Base-by-base conservation (phyloP, 495 filamentous ascomycete species). In the Hypoxylon rickii region DNA sequence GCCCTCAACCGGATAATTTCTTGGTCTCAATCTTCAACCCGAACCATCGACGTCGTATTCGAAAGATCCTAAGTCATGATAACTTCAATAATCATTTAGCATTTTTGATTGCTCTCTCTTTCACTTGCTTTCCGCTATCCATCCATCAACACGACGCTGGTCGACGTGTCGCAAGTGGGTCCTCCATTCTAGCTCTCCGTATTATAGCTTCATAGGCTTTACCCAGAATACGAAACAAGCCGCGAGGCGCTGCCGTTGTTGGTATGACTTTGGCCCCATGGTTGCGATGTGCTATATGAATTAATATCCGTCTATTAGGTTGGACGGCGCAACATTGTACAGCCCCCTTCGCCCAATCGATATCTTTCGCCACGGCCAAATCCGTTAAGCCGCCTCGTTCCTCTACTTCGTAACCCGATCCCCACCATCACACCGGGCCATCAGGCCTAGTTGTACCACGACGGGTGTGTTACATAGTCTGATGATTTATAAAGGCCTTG, bases 251-350 rank as follows among this genome's bases (percentile, higher is more conserved):
- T 51, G 32, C 31, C 18, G 47, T 52, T n/a, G 43, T 32, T 44
- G 38, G 37, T 51, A 51, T 45, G 33, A 38, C 48, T 46, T 66
- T 64, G 39, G 24, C 50, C 49, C 42, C 48, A 44, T 50, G 46
- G 40, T 32, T 61, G 39, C 56, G 51, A 51, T 33, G 50, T 58
- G 6, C 22, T 24, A 54, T 18, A 16, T 44, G 44, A 55, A 56
- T 44, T 50, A 60, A 61, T 58, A 54, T 39, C 57, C 32, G 54
- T 39, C 44, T 39, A 42, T 24, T 50, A 64, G 32, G 49, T 55
- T 47, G 37, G 50, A 60, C 46, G 16, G 51, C 55, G 55, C 51
- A 64, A 64, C 50, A 64, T 58, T 48, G 45, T 49, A 60, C 41
- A 51, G 22, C 50, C 31, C 50, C 31, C 13, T 55, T 55, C 42